These are phyloP conservation scores for Pseudogymnoascus destructans DNA, from an alignment of 2,329 filamentous ascomycete genomes.

Conservation along the genomic window DNA sequence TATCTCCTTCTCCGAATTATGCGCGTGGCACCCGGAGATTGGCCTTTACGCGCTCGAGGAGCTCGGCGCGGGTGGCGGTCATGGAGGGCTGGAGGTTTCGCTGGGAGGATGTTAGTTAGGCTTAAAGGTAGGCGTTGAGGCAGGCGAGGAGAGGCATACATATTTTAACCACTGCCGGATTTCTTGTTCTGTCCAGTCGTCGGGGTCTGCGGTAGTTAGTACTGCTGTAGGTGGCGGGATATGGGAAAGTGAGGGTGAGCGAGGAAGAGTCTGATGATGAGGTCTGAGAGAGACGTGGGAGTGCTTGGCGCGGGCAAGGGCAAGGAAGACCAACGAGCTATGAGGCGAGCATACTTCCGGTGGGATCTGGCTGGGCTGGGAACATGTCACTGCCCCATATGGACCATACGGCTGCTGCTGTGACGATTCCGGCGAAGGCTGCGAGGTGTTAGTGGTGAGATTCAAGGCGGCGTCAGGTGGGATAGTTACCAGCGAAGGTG, in stretches of 20 bases:
- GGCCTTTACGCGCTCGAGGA: conserved; percentile 55
- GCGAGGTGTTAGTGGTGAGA: conserved; percentile 17
- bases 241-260: background rate
- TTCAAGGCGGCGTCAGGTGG: background rate
- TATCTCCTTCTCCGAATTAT: conserved; percentile 9
- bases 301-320: background rate
- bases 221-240: conserved; percentile 3
- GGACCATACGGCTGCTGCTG: conserved; percentile 66
- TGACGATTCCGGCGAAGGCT: conserved; percentile 73
- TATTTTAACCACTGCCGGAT: conserved; percentile 66
- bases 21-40: conserved; percentile 41
- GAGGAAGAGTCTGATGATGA: background rate
- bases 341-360: conserved; percentile 44
- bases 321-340: conserved; percentile 5
- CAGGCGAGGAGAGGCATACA: conserved; percentile 38
- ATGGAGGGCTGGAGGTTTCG: conserved; percentile 48
- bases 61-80: conserved; percentile 46
- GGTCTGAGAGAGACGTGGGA: background rate
- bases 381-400: conserved; percentile 84
- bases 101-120: conserved; percentile 28
- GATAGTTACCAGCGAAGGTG: conserved; percentile 48
- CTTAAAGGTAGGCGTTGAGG: background rate
- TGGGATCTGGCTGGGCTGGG: conserved; percentile 61
- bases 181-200: conserved; percentile 67
- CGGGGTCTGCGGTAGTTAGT: conserved; percentile 36